These are phyloP conservation scores for Rhodotorula sp. DNA, from an alignment of 1,284 basidiomycete genomes.

Conservation along the genomic window DNA sequence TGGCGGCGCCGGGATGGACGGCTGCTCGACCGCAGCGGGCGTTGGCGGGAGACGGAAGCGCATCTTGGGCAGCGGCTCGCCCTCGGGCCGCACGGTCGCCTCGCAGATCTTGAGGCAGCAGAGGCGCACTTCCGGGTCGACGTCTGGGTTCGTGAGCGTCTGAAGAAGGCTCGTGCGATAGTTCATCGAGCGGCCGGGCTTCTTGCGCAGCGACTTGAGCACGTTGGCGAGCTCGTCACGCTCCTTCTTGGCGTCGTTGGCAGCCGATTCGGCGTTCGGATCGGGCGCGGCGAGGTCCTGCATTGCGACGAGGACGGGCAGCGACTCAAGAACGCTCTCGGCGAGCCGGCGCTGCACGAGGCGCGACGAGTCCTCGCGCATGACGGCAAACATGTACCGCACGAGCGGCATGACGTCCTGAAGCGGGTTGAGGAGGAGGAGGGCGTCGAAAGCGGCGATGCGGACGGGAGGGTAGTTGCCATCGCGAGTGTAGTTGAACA, in stretches of 20 bases:
- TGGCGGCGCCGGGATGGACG: not conserved
- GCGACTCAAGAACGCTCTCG: constrained; percentile 77
- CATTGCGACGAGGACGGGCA: constrained; percentile 82
- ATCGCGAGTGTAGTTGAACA: constrained; percentile 89
- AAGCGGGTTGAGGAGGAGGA: constrained; percentile 77
- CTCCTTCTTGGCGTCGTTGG: constrained; percentile 27
- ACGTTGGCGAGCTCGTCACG: constrained; percentile 62
- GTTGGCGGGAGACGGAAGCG: constrained; percentile 59
- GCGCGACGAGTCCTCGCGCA: constrained; percentile 81
- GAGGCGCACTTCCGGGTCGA: constrained; percentile 86
- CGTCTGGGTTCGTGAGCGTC: constrained; percentile 70
- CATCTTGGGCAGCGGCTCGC: constrained; percentile 82
- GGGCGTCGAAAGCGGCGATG: constrained; percentile 86
- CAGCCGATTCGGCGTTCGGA: constrained; percentile 23
- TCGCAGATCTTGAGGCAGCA: constrained; percentile 90
- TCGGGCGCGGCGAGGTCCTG: constrained; percentile 70
- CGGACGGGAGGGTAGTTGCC: constrained; percentile 92
- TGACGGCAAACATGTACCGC: constrained; percentile 85
- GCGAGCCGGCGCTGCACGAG: constrained; percentile 82
- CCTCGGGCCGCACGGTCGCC: constrained; percentile 75
- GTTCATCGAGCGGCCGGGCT: constrained; percentile 78
- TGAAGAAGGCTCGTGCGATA: constrained; percentile 77
- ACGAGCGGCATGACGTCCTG: constrained; percentile 66
- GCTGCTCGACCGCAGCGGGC: constrained; percentile 3
- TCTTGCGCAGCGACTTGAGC: constrained; percentile 78